Conservation (phyloP, 2,329 filamentous ascomycete species). For the Diplodia scrobiculata region DNA sequence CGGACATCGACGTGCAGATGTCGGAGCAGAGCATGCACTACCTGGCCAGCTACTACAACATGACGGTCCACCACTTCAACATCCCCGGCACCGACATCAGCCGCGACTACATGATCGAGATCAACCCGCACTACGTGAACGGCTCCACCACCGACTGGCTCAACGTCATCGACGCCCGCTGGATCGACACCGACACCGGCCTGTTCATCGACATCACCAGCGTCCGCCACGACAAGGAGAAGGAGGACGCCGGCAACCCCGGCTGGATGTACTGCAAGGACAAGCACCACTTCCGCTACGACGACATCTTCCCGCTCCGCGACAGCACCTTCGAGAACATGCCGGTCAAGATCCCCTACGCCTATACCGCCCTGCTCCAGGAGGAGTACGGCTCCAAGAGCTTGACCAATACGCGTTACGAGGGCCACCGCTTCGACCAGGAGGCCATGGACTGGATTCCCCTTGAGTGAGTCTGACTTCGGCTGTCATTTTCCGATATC, state of each 20-base stretch:
- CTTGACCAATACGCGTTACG: conserved; percentile 52
- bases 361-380: conserved; percentile 56
- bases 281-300: conserved; percentile 56
- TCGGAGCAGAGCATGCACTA: conserved; percentile 58
- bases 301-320: conserved; percentile 61
- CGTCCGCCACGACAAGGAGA: conserved; percentile 52
- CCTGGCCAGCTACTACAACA: conserved; percentile 62
- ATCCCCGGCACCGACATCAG: conserved; percentile 37
- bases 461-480: conserved; percentile 16
- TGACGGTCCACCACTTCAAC: conserved; percentile 56
- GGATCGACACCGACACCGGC: conserved; percentile 62
- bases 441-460: conserved; percentile 38
- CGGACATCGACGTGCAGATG: conserved; percentile 62
- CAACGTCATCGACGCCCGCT: conserved; percentile 63
- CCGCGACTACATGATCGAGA: conserved; percentile 58
- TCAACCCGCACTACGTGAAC: conserved; percentile 59
- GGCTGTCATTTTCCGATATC: background rate
- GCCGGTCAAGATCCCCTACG: conserved; percentile 58
- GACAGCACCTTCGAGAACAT: conserved; percentile 58
- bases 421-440: conserved; percentile 48
- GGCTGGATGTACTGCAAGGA: conserved; percentile 61
- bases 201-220: conserved; percentile 65
- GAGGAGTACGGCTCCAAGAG: conserved; percentile 58
- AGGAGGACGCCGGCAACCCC: conserved; percentile 43
- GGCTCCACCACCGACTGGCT: conserved; percentile 48